Conservation (phyloP, 139 green algal species). For the Micractinium conductrix region DNA sequence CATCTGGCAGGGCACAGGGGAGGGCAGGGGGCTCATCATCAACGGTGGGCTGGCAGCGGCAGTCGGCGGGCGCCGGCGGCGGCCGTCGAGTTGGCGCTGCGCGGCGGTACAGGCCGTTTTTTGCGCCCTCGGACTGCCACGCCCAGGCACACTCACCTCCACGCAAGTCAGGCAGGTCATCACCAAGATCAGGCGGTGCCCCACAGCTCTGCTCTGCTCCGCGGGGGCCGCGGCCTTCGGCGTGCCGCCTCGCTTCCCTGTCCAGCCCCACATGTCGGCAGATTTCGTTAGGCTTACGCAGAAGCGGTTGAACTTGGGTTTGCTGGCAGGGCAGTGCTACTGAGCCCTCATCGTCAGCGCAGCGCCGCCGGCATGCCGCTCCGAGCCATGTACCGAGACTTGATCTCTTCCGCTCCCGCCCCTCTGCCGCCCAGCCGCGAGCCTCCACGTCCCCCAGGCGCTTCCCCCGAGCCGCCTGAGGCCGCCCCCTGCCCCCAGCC, state of each 20-base stretch:
- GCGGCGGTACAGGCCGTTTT: too few relatives aligned
- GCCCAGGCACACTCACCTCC: not conserved
- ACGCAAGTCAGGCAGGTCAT: not conserved
- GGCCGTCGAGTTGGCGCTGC: not conserved
- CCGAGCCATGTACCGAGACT: too few relatives aligned
- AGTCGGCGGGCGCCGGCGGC: too few relatives aligned
- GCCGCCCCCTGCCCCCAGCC: too few relatives aligned
- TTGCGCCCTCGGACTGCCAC: not conserved
- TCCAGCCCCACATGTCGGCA: not conserved
- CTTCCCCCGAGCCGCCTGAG: too few relatives aligned
- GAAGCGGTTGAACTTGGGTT: not conserved
- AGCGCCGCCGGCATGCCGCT: too few relatives aligned
- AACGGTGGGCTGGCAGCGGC: not conserved
- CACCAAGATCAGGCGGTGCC: not conserved
- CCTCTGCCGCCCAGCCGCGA: too few relatives aligned
- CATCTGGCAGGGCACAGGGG: not conserved
- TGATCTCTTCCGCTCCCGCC: too few relatives aligned
- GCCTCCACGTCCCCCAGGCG: too few relatives aligned
- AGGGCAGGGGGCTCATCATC: not conserved
- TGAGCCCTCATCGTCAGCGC: not conserved
- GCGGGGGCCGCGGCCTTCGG: not conserved
- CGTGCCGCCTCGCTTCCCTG: not conserved
- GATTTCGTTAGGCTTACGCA: not conserved
- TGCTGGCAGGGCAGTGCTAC: not conserved
- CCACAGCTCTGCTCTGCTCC: not conserved